These are phyloP conservation scores for Lithospermum erythrorhizon DNA, from an alignment of 257 asterid species.

Conservation along the genomic window DNA sequence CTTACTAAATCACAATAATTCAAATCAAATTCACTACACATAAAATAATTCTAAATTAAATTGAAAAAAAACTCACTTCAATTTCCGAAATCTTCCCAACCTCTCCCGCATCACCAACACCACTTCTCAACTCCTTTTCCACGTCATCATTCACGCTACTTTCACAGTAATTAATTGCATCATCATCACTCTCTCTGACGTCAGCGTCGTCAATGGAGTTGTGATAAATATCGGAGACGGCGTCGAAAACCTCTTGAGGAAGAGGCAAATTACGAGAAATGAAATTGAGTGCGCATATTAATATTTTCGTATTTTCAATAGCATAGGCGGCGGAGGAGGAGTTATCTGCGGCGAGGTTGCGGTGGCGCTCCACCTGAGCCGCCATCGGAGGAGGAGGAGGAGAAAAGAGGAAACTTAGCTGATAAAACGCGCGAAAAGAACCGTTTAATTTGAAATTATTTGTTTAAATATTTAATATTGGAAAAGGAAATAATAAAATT, in stretches of 20 bases:
- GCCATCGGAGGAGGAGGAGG: constrained; percentile 19
- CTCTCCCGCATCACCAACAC: no score
- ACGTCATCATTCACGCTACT: constrained; percentile 6
- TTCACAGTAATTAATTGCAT: constrained; percentile 19
- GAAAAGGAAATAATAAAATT: no score
- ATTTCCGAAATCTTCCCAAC: no score
- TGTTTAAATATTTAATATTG: no score
- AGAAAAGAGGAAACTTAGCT: background rate
- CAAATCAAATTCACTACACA: no score
- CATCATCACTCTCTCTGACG: no score
- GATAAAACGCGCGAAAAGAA: constrained; percentile 4
- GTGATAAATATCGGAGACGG: constrained; percentile 63
- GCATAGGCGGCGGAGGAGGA: constrained; percentile 11
- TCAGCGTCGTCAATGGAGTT: background rate
- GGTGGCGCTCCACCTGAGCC: constrained; percentile 28
- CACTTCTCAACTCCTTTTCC: background rate
- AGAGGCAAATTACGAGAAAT: constrained; percentile 83
- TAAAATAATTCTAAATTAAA: no score
- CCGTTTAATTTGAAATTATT: background rate
- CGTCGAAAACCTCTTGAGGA: constrained; percentile 72
- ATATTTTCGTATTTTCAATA: constrained; percentile 57
- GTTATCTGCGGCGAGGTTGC: constrained; percentile 10
- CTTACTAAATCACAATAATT: no score
- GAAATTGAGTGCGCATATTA: constrained; percentile 87
- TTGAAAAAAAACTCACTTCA: no score